Percentiles rank a stretch among this genome's conserved stretches.
These are phyloP conservation scores for Porodaedalea pini DNA, from an alignment of 1,284 basidiomycete genomes.

Conservation along the genomic window DNA sequence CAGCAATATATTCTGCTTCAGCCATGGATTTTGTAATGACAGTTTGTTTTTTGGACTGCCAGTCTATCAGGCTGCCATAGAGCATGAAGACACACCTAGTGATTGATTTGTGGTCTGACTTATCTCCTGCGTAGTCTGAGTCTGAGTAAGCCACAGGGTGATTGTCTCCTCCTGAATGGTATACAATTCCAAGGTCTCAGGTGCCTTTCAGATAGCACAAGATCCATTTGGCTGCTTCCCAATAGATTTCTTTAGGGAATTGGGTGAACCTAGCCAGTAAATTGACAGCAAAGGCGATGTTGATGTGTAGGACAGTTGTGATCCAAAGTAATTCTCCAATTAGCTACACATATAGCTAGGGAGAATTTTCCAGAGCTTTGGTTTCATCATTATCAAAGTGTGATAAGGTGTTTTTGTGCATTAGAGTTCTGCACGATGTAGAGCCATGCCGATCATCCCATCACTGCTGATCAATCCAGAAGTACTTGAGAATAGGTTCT, in stretches of 20 bases:
- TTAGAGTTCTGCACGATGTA: no score
- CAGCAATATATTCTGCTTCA: constrained; percentile 27
- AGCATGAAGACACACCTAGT: constrained; percentile 15
- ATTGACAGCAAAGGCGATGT: constrained; percentile 15
- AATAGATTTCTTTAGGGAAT: constrained; percentile 2
- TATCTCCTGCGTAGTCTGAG: constrained; percentile 15
- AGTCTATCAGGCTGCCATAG: constrained; percentile 20
- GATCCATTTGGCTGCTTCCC: constrained; percentile 20
- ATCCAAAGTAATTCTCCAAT: neutral
- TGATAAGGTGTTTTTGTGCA: constrained; percentile 21
- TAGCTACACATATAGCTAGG: constrained; percentile 26
- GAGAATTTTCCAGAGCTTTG: neutral
- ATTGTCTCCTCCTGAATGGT: neutral
- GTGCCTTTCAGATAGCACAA: constrained; percentile 19
- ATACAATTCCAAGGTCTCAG: neutral
- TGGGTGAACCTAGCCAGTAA: no score
- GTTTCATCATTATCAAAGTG: neutral
- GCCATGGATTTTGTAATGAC: neutral
- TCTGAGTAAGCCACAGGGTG: neutral
- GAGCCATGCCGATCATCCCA: no score
- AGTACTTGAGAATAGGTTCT: no score
- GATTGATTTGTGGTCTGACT: constrained; percentile 8
- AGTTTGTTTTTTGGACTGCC: neutral
- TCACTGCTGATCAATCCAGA: no score
- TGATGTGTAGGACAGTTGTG: neutral